Evolutionary conservation across 2,329 filamentous ascomycete genomes (phyloP).

Genomic region (Pestalotiopsis sp.): DNA sequence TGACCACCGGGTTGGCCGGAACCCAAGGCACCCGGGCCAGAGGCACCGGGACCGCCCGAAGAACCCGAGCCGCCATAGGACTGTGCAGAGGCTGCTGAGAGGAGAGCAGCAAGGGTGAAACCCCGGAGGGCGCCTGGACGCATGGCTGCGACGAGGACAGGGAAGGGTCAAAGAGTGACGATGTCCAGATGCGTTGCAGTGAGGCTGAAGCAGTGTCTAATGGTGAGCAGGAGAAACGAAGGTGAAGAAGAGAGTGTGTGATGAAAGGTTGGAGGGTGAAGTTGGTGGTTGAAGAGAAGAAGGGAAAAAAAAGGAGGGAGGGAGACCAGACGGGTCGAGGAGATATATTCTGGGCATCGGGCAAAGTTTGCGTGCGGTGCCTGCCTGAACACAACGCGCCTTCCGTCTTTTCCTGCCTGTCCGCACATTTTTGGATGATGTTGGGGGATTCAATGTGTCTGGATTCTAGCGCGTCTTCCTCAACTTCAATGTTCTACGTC

Average conservation of each 20-base stretch:
- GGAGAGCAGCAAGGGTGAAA: conserved; percentile 9
- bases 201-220: background rate
- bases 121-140: conserved; percentile 6
- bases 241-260: background rate
- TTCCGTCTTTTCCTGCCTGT: background rate
- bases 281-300: conserved; percentile 12
- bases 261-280: conserved; percentile 11
- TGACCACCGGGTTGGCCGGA: background rate
- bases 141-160: conserved; percentile 2
- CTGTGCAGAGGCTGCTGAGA: conserved; percentile 4
- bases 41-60: background rate
- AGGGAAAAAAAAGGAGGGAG: conserved; percentile 14
- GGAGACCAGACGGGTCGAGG: conserved; percentile 1
- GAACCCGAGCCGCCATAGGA: background rate
- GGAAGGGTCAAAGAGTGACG: background rate
- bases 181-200: background rate
- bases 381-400: background rate
- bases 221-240: background rate
- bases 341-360: conserved; percentile 9
- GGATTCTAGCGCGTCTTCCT: background rate
- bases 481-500: conserved; percentile 1
- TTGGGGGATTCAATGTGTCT: background rate
- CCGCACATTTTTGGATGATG: background rate
- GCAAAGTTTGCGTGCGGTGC: background rate
- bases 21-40: background rate